Percentiles rank a stretch among this genome's conserved stretches.
These are phyloP conservation scores for Sclerotinia minor DNA, from an alignment of 2,329 filamentous ascomycete species.

Conservation along the genomic window DNA sequence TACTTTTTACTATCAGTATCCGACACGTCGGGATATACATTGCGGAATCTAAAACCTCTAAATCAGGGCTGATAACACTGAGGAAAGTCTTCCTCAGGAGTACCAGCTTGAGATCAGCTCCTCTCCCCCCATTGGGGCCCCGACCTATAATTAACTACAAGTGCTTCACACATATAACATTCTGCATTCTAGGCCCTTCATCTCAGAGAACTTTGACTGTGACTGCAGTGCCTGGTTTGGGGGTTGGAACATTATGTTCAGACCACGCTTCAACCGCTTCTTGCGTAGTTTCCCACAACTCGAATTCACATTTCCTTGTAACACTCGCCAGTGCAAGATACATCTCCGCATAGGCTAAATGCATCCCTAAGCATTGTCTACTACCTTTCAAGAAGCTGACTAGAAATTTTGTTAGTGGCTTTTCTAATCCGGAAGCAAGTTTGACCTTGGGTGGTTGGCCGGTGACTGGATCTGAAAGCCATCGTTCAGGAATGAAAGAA, in stretches of 20 bases:
- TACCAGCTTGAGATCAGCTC: neutral
- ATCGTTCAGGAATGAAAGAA: conserved; percentile 47
- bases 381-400: conserved; percentile 48
- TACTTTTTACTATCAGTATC: neutral
- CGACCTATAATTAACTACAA: neutral
- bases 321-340: conserved; percentile 23
- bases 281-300: conserved; percentile 13
- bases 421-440: conserved; percentile 6
- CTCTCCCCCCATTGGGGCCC: no score
- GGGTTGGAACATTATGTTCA: neutral
- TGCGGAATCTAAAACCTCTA: neutral
- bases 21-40: neutral
- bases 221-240: conserved; percentile 16
- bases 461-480: conserved; percentile 40
- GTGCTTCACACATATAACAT: neutral
- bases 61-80: neutral
- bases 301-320: conserved; percentile 15
- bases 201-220: conserved; percentile 19
- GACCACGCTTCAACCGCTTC: conserved; percentile 19
- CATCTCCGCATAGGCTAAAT: conserved; percentile 28
- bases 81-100: neutral
- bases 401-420: conserved; percentile 39
- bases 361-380: conserved; percentile 46
- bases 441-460: conserved; percentile 16
- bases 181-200: no score